Evolutionary conservation across 2,329 filamentous ascomycete species (phyloP).

Genomic region (Hymenoscyphus infarciens): DNA sequence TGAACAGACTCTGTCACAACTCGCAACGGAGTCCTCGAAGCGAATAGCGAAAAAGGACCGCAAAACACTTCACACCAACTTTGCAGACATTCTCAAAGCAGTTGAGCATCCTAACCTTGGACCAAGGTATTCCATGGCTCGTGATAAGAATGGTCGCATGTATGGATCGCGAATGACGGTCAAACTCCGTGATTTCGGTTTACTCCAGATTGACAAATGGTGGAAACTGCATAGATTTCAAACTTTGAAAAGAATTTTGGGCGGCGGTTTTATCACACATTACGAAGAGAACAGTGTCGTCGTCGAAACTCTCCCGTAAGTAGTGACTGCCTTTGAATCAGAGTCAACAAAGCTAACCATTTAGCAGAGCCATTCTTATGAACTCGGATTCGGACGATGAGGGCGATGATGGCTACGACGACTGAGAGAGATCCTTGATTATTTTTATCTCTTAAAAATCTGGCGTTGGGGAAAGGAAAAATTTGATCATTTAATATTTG

Average conservation of each 20-base stretch:
- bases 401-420: background rate
- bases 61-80: constrained; percentile 62
- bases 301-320: constrained; percentile 52
- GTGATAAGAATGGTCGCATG: constrained; percentile 55
- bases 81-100: constrained; percentile 62
- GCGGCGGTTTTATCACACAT: constrained; percentile 59
- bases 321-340: constrained; percentile 17
- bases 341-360: background rate
- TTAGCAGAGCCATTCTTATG: background rate
- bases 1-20: constrained; percentile 53
- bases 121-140: constrained; percentile 61
- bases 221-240: constrained; percentile 67
- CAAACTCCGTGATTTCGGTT: constrained; percentile 54
- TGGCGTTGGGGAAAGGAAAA: background rate
- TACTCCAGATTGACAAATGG: constrained; percentile 67
- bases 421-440: background rate
- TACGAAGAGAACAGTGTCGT: constrained; percentile 60
- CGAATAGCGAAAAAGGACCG: constrained; percentile 64
- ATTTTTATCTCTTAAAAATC: background rate
- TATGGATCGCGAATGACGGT: constrained; percentile 62
- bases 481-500: background rate
- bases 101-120: constrained; percentile 65
- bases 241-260: constrained; percentile 56
- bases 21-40: constrained; percentile 58
- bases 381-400: background rate